Evolutionary conservation across 1,284 basidiomycete species (phyloP), one percentile per base, ranked within the genome.

Genomic region (Wolfiporia cocos): DNA sequence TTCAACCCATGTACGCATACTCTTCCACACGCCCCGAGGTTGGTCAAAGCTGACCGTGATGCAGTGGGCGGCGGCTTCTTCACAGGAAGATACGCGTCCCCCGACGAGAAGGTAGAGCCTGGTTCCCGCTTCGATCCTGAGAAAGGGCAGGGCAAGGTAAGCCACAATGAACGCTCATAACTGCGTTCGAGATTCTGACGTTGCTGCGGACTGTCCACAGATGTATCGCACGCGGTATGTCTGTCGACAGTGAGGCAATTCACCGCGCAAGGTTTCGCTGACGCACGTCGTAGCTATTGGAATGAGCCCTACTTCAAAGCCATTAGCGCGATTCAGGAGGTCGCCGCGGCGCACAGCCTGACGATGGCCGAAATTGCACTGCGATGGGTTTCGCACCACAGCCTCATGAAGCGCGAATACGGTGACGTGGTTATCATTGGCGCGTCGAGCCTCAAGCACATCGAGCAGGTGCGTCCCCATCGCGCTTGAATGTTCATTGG

Each of bases 331-430:
- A 62, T 74, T 41, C 59, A 65, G 10, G 56, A 51, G 9, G 65
- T 66, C 15, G 65, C 68, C 1, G 56, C 68, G 31, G 61, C 59
- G 33, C 61, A 73, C 44, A 59, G 61, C n/a, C 51, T 78, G 17
- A 72, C 72, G 1, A 51, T 73, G 44, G 63, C 66, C 1, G 74
- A 78, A 52, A 57, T 73, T 31, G 74, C 74, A 1, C 60, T 78
- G 17, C 69, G 74, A 30, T 77, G 75, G 75, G 55, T 76, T 35
- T 69, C 67, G n/a, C 69, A 76, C 48, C 75, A 78, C 52, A 73
- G 72, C 44, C 41, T 66, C 18, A 52, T 78, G 56, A 70, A 65
- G 45, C 62, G 67, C 28, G 68, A 75, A 50, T 49, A 64, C 32
- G 69, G 71, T 2, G 74, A 77, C 49, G 58, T 71, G 31, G 59